Evolutionary conservation across 495 filamentous ascomycete species (phyloP), one percentile per base, ranked within the genome.

Genomic region (Niebla homalea): DNA sequence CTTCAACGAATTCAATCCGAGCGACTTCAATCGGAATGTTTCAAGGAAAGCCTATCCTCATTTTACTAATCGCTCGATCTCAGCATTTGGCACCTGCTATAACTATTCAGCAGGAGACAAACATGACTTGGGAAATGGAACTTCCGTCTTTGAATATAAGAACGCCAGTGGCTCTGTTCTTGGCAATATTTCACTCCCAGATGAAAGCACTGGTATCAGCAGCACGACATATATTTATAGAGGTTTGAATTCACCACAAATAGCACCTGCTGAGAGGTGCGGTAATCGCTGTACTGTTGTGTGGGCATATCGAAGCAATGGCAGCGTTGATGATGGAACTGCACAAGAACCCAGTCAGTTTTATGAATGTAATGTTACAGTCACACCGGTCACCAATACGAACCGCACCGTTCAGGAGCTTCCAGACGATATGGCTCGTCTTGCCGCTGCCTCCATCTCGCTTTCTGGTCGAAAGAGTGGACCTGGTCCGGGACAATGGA

Each of bases 371-470:
- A 50, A 50, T 14, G 48, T 57, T 43, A 57, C 37, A 0, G 32
- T 59, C 20, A 37, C 15, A 20, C 7, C 20, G 5, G 50, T 54
- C 1, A 44, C 10, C 7, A 53, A 53, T 5, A 10, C 36, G 7
- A 20, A 53, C 16, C 36, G 47, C 3, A 3, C 0, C 14, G 38
- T 22, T 15, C 32, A 54, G 20, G 20, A 42, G 11, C 5, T 60
- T 23, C 35, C 42, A 2, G 32, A 54, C 8, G 51, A 38, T 15
- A 36, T 52, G 25, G 55, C 51, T 47, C 48, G 48, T 16, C 23
- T 55, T 15, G 55, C 55, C 4, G 51, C 51, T 12, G 51, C 55
- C 10, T 43, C 51, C 4, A 60, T 60, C 26, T 55, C 48, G 4
- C 25, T 53, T 12, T 38, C 54, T 36, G 57, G 55, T 37, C 50